Base-by-base conservation (phyloP, 768 basidiomycete genomes). In the Rhizopogon salebrosus region DNA sequence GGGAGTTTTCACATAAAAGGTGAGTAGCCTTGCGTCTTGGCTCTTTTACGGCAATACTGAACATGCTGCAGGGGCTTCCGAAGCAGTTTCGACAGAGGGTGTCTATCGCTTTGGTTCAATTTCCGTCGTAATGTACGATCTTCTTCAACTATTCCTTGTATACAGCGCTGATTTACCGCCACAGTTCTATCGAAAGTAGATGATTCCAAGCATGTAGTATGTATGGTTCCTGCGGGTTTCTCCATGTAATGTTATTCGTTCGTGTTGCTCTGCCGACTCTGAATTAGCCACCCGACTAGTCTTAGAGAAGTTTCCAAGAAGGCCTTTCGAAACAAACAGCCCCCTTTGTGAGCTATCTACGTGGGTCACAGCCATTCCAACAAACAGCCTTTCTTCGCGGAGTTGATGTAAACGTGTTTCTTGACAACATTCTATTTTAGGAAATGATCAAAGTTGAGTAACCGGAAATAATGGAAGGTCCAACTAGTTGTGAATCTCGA, bases 1-100 rank as follows among this genome's bases (percentile, higher is more conserved):
- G 97, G 97, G 97, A 98, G 62, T 95, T 91, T 69, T 95, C 92
- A 36, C 95, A 98, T 64, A 97, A 95, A 75, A 83, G 92, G 92
- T 91, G 66, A 50, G 72, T 55, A 27, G 22, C 22, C 55, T 49
- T 45, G 11, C 36, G 16, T 45, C 22, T 41, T 35, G 37, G 14
- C 42, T 56, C 26, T 55, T 68, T 20, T 41, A 24, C 56, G 52
- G 56, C 54, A 31, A 43, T 61, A 24, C 64, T 39, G 6, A 41
- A 36, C 37, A 18, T 51, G 22, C 27, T 46, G 45, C 22, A 95
- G 93, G 56, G 97, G 97, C 14, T 99, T 98, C 78, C 80, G 94
- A 45, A 93, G 92, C 66, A 93, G 91, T 61, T 99, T 98, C 69
- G 97, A 99, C 69, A 80, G 95, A 56, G 97, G 97, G 7, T 97